Evolutionary conservation across 2,329 filamentous ascomycete species (phyloP), one percentile per base, ranked within the genome.

Genomic region (Amauroascus verrucosus): DNA sequence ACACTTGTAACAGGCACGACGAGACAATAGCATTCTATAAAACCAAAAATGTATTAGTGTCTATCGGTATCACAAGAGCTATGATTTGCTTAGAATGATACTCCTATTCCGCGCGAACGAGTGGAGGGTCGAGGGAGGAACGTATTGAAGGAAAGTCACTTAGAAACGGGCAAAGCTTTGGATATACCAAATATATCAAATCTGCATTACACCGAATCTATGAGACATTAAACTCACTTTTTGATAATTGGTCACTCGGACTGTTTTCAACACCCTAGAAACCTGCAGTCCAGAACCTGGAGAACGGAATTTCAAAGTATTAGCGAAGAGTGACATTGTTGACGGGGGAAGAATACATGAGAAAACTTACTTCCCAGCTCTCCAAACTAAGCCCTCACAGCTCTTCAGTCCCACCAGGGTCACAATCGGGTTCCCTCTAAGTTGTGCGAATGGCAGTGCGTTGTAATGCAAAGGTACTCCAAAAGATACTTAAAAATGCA

Each of bases 1-100:
- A 71, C 73, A 76, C 63, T 76, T 87, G 78, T 87, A 87, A 79
- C 86, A 90, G 64, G 85, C 85, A 73, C 86, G 84, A 72, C 86
- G 85, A 68, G 85, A 87, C 64, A 89, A 86, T 74, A 86, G 85
- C 85, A 89, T 90, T 63, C 48, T 55, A 35, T 38, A 45, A 16
- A 18, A 26, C 8, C 20, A 30, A 2, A 8, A 28, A 24, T 20
- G 11, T 44, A 28, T 52, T 46, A 52, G 41, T 30, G 26, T 32
- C 50, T 1, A 6, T n/a, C 8, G 1, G 20, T 38, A 52, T 38
- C n/a, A 26, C 2, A 40, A 20, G 11, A 24, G 6, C 2, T n/a
- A 13, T 4, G 30, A 9, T 16, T 24, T 24, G 48, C 13, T 8
- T 30, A n/a, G 18, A 6, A 38, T 33, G 22, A 14, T 37, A 41